Evolutionary conservation across 129 eudicot species (phyloP).

Genomic region (Arctium lappa): DNA sequence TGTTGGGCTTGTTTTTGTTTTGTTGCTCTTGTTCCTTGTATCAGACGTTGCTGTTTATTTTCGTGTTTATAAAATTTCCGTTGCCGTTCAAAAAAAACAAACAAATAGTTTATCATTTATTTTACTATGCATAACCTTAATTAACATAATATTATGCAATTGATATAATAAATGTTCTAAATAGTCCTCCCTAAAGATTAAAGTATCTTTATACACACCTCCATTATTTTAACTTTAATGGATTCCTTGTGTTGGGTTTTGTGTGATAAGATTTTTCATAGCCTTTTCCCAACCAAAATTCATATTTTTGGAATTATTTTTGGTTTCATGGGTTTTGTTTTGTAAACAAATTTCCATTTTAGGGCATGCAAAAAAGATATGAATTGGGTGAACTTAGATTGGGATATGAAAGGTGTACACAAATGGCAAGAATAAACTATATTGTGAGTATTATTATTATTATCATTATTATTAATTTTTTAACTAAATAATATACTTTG

Average conservation of each 20-base stretch:
- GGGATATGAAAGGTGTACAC: constrained; percentile 1
- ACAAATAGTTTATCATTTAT: too few species aligned
- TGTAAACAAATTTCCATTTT: constrained; percentile 5
- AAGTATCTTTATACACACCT: constrained; percentile 21
- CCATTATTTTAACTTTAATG: constrained; percentile 21
- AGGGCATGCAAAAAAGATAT: constrained; percentile 18
- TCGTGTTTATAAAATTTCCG: too few species aligned
- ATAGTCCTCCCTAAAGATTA: neutral
- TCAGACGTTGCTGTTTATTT: too few species aligned
- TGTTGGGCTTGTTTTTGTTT: too few species aligned
- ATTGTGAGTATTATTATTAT: neutral
- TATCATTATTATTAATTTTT: neutral
- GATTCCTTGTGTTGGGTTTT: constrained; percentile 21
- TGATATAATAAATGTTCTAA: neutral
- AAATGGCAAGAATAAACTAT: neutral
- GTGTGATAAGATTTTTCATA: constrained; percentile 16
- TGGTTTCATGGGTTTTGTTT: neutral
- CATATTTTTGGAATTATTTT: neutral
- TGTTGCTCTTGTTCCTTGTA: too few species aligned
- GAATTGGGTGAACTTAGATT: neutral
- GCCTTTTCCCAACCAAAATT: constrained; percentile 7
- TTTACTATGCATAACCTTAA: neutral
- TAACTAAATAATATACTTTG: neutral
- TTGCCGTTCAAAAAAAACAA: too few species aligned
- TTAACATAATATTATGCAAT: neutral